Conservation (phyloP, 306 rosid species). For the Oemleria cerasiformis region DNA sequence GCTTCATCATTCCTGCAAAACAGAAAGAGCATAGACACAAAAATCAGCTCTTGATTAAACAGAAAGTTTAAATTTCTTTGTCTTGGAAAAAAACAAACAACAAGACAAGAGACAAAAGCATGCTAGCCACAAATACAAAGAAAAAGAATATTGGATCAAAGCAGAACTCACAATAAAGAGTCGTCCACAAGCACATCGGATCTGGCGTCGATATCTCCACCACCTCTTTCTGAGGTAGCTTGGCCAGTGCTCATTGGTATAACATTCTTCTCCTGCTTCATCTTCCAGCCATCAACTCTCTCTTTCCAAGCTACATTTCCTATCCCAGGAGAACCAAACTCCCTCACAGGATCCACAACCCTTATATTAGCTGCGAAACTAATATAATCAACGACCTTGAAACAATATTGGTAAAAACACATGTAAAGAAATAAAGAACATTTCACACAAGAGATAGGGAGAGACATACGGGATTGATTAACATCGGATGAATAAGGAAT, state of each 20-base stretch:
- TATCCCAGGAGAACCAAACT: constrained; percentile 52
- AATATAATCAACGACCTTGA: constrained; percentile 22
- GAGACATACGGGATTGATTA: constrained; percentile 70
- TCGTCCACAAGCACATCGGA: constrained; percentile 89
- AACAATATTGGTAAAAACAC: constrained; percentile 26
- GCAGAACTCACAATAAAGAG: constrained; percentile 65
- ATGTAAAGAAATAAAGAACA: constrained; percentile 14
- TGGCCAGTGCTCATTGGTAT: constrained; percentile 89
- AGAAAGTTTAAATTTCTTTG: background rate
- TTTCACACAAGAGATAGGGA: background rate
- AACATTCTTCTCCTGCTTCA: constrained; percentile 86
- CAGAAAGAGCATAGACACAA: constrained; percentile 10
- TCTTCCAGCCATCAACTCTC: constrained; percentile 99
- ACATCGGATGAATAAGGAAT: constrained; percentile 64
- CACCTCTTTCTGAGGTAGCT: constrained; percentile 92
- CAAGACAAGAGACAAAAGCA: constrained; percentile 15
- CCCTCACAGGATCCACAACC: constrained; percentile 60
- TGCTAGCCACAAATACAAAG: background rate
- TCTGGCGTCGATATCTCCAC: constrained; percentile 89
- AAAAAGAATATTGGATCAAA: background rate
- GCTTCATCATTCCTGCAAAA: constrained; percentile 86
- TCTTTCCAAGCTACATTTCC: constrained; percentile 99
- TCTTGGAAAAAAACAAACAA: constrained; percentile 2
- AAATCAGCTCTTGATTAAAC: constrained; percentile 11
- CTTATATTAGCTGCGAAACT: constrained; percentile 63